Evolutionary conservation across 345 rosid species (phyloP).

Genomic region (Lenwebbia sp.): DNA sequence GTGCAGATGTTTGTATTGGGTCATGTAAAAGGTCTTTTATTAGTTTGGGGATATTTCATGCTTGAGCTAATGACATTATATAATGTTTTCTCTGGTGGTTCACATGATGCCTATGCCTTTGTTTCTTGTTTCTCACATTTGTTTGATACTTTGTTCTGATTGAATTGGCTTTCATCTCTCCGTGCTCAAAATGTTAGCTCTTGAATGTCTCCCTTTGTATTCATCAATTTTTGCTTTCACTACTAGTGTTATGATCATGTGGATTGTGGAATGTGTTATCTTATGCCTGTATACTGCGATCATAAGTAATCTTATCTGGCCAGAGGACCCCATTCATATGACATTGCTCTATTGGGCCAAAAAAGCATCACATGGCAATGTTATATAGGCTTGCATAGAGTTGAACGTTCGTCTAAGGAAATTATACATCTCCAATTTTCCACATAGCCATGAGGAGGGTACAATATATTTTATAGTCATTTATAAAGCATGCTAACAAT

Average conservation of each 20-base stretch:
- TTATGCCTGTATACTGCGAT: neutral
- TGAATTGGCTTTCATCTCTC: neutral
- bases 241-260: neutral
- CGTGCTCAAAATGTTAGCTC: neutral
- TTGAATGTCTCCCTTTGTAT: neutral
- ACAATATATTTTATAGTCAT: neutral
- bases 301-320: neutral
- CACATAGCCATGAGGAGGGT: neutral
- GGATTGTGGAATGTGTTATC: neutral
- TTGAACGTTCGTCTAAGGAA: neutral
- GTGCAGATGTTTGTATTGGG: neutral
- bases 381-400: neutral
- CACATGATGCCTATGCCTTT: neutral
- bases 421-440: neutral
- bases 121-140: neutral
- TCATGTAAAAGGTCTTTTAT: neutral
- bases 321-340: neutral
- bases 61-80: neutral
- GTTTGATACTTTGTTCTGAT: neutral
- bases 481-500: neutral
- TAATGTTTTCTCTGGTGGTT: neutral
- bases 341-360: neutral
- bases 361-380: neutral
- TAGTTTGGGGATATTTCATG: neutral
- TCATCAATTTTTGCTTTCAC: neutral